Conservation (phyloP, 495 filamentous ascomycete genomes). For the Thozetella sp. region DNA sequence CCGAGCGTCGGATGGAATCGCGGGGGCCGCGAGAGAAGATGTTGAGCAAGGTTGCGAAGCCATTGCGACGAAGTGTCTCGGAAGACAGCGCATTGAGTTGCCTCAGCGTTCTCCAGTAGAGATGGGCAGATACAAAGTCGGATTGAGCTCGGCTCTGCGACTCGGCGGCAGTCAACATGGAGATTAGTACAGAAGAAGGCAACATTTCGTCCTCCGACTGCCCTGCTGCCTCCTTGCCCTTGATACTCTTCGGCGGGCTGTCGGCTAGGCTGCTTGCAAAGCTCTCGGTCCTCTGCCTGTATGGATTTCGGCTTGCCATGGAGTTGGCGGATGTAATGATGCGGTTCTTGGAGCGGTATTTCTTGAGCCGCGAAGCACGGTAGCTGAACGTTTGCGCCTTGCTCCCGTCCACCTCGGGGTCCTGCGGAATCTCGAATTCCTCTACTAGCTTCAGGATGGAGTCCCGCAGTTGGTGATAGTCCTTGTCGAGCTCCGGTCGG, state of each 20-base stretch:
- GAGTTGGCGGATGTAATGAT: slow-evolving; percentile 45
- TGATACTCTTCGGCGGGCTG: slow-evolving; percentile 22
- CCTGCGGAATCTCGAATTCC: slow-evolving; percentile 75
- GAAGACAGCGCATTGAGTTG: slow-evolving; percentile 65
- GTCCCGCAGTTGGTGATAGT: slow-evolving; percentile 81
- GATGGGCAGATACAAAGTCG: slow-evolving; percentile 70
- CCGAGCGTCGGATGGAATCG: slow-evolving; percentile 65
- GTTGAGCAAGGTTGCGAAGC: slow-evolving; percentile 67
- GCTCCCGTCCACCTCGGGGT: slow-evolving; percentile 50
- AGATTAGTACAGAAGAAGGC: slow-evolving; percentile 53
- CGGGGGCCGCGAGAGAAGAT: slow-evolving; percentile 71
- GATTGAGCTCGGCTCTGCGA: slow-evolving; percentile 67
- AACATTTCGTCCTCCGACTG: slow-evolving; percentile 30
- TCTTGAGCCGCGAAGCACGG: slow-evolving; percentile 53
- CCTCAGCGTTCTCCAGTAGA: slow-evolving; percentile 69
- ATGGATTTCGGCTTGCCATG: slow-evolving; percentile 58
- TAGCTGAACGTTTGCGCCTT: slow-evolving; percentile 64
- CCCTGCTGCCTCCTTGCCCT: slow-evolving; percentile 31
- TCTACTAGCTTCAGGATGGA: slow-evolving; percentile 80
- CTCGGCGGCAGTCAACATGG: slow-evolving; percentile 70
- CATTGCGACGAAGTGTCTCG: slow-evolving; percentile 62
- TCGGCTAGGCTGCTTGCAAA: slow-evolving; percentile 30
- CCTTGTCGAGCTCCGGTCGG: slow-evolving; percentile 71
- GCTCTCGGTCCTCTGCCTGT: slow-evolving; percentile 43
- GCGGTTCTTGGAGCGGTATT: slow-evolving; percentile 49